Conservation (phyloP, 2,329 filamentous ascomycete genomes). For the Fusarium palustre region DNA sequence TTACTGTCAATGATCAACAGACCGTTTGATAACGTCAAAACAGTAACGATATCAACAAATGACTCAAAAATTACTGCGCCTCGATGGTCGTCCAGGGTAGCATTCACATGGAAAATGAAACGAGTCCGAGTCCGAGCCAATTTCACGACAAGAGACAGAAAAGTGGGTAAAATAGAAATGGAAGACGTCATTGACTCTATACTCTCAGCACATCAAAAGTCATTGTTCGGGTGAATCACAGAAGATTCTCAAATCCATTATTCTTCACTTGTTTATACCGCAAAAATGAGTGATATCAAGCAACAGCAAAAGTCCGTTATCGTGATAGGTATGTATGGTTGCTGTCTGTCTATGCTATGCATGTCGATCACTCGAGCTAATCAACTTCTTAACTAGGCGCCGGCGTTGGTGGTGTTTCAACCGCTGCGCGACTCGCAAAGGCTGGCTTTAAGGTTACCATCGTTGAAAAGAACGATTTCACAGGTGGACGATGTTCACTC, state of each 20-base stretch:
- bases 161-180: slow-evolving; percentile 25
- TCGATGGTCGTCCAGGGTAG: background rate
- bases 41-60: background rate
- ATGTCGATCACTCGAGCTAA: background rate
- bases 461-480: slow-evolving; percentile 80
- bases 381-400: slow-evolving; percentile 61
- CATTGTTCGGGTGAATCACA: background rate
- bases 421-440: slow-evolving; percentile 76
- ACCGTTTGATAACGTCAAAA: background rate
- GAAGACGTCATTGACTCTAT: slow-evolving; percentile 41
- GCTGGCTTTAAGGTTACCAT: slow-evolving; percentile 79
- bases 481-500: slow-evolving; percentile 77
- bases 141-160: slow-evolving; percentile 6
- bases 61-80: slow-evolving; percentile 12
- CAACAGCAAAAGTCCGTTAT: slow-evolving; percentile 46
- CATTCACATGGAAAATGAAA: slow-evolving; percentile 12
- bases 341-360: background rate
- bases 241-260: background rate
- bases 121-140: slow-evolving; percentile 16
- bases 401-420: slow-evolving; percentile 77
- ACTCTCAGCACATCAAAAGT: slow-evolving; percentile 19
- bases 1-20: slow-evolving; percentile 11
- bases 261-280: slow-evolving; percentile 1
- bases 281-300: slow-evolving; percentile 28
- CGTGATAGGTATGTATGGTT: slow-evolving; percentile 46